Percentiles rank a stretch among this genome's conserved stretches.
These are phyloP conservation scores for Aegilops sharonensis DNA, from an alignment of 176 grass and related monocot genomes.

Conservation along the genomic window DNA sequence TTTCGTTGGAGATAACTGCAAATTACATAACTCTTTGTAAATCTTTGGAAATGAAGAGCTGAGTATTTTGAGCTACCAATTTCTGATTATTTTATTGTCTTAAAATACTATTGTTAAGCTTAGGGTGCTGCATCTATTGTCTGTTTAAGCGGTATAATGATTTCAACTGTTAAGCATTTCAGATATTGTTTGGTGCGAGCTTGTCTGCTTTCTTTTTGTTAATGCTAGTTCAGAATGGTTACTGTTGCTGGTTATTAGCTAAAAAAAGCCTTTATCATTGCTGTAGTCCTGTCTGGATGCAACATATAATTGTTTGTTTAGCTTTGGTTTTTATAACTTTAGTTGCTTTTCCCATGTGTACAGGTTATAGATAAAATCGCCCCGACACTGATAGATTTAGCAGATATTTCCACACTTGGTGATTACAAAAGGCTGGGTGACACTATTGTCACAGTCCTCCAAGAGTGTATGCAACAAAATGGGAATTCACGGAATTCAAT, in stretches of 20 bases:
- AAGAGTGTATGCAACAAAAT: constrained; percentile 62
- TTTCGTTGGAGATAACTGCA: not conserved
- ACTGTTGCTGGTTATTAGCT: not conserved
- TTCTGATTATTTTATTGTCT: not conserved
- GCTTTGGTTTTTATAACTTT: not conserved
- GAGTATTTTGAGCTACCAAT: constrained; percentile 1
- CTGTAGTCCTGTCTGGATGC: not conserved
- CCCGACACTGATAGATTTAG: constrained; percentile 74
- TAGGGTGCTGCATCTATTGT: not conserved
- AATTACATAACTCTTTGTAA: not conserved
- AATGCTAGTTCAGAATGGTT: constrained; percentile 1
- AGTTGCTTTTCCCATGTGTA: constrained; percentile 1
- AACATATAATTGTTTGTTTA: not conserved
- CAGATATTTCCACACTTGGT: constrained; percentile 66
- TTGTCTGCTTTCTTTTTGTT: constrained; percentile 11
- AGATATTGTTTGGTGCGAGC: not conserved
- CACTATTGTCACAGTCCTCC: constrained; percentile 68
- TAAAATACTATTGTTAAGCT: not conserved
- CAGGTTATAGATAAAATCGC: constrained; percentile 93
- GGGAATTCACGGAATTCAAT: constrained; percentile 47
- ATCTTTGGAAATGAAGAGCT: not conserved
- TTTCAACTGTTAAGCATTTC: not conserved
- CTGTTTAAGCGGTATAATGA: constrained; percentile 13
- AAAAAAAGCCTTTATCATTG: not conserved
- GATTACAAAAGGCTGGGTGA: constrained; percentile 89